phyloP scores from a whole-genome alignment of 495 filamentous ascomycete genomes.

The Lentithecium fluviatile region DNA sequence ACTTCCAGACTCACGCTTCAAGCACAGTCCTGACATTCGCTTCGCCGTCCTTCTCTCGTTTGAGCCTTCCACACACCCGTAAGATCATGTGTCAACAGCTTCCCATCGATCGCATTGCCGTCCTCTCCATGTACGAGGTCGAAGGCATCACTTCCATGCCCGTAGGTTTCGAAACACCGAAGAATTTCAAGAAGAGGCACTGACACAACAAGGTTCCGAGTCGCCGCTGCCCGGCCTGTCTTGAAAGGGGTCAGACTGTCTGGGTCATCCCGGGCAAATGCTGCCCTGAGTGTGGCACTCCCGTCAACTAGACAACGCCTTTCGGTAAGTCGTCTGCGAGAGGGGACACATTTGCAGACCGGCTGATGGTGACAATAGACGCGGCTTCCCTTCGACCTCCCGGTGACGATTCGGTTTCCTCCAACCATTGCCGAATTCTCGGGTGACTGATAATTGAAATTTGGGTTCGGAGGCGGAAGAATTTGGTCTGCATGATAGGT shows the following conservation, averaged over 20 bases:
- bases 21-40: neutral
- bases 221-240: slow-evolving; percentile 40
- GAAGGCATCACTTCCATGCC: slow-evolving; percentile 25
- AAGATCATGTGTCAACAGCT: slow-evolving; percentile 33
- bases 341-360: too few relatives aligned
- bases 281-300: slow-evolving; percentile 42
- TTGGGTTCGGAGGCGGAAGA: too few relatives aligned
- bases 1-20: neutral
- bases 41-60: neutral
- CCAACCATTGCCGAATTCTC: too few relatives aligned
- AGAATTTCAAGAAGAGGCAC: neutral
- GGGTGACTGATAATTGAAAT: too few relatives aligned
- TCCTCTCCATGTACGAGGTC: slow-evolving; percentile 16
- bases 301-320: slow-evolving; percentile 34
- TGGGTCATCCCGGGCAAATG: slow-evolving; percentile 46
- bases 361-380: too few relatives aligned
- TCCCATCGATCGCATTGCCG: slow-evolving; percentile 24
- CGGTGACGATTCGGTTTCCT: too few relatives aligned
- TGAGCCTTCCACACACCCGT: neutral
- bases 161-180: slow-evolving; percentile 4
- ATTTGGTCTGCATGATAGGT: too few relatives aligned
- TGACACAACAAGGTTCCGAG: slow-evolving; percentile 41
- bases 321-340: neutral
- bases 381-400: too few relatives aligned
- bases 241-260: slow-evolving; percentile 39